A percentile compares a stretch with the other conserved stretches of the same genome.
Evolutionary conservation across 225 moss, liverwort and hornwort genomes (phyloP).

Genomic region (Ulota crispa): DNA sequence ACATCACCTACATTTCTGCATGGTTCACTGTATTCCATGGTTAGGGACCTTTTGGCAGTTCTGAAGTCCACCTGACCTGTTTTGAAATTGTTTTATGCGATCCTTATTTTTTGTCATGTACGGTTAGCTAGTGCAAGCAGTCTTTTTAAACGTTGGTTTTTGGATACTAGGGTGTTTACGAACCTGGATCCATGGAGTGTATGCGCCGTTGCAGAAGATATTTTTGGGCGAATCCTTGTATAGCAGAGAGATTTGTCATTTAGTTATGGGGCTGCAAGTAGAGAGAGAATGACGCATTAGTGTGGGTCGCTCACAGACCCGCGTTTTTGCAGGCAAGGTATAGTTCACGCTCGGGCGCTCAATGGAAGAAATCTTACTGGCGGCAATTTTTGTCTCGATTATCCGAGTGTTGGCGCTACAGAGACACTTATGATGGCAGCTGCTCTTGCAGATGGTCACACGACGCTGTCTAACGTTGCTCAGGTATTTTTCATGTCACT

Average conservation of each 20-base stretch:
- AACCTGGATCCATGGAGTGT: neutral
- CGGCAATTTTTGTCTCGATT: conserved; percentile 85
- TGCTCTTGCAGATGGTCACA: conserved; percentile 84
- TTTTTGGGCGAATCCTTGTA: neutral
- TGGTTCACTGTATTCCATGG: neutral
- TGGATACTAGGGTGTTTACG: neutral
- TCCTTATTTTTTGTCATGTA: neutral
- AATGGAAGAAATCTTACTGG: conserved; percentile 81
- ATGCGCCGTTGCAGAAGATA: neutral
- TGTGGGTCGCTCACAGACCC: conserved; percentile 33
- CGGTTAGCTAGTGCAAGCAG: neutral
- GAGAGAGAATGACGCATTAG: conserved; percentile 17
- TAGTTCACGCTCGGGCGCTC: conserved; percentile 79
- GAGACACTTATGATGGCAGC: conserved; percentile 99
- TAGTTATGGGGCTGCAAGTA: neutral
- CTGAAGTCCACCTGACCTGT: neutral
- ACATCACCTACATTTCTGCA: neutral
- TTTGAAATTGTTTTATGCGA: neutral
- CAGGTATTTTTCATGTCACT: conserved; percentile 52
- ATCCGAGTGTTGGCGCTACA: conserved; percentile 98
- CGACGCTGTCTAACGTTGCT: conserved; percentile 83
- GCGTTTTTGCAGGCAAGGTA: conserved; percentile 74
- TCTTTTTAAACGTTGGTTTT: neutral
- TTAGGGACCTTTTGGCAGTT: neutral
- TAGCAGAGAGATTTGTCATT: neutral